Conservation (phyloP, 495 filamentous ascomycete genomes). For the Hypoxylon perforatum region DNA sequence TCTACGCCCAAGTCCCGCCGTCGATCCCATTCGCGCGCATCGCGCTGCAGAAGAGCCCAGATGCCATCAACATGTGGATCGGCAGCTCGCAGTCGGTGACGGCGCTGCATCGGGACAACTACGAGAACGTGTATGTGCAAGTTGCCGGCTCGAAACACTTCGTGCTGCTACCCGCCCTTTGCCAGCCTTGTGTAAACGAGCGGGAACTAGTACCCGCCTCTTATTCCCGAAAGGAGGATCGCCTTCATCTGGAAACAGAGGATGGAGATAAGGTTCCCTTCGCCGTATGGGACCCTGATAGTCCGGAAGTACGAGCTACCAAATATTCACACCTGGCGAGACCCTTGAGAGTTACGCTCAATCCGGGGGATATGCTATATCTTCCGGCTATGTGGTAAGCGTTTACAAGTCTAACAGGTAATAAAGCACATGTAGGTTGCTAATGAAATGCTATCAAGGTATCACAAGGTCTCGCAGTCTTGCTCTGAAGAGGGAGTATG, state of each 20-base stretch:
- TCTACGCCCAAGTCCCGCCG: conserved; percentile 65
- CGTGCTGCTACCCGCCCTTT: conserved; percentile 72
- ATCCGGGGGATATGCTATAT: conserved; percentile 84
- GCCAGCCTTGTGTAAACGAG: conserved; percentile 72
- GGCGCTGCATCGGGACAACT: conserved; percentile 79
- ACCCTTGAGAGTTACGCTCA: conserved; percentile 69
- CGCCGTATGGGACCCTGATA: conserved; percentile 77
- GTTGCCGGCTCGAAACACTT: conserved; percentile 76
- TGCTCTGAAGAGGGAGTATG: conserved; percentile 72
- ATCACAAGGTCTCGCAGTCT: conserved; percentile 76
- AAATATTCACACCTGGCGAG: conserved; percentile 63
- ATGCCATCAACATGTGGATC: conserved; percentile 85
- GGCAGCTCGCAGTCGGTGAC: conserved; percentile 73
- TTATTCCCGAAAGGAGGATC: conserved; percentile 56
- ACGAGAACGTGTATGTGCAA: conserved; percentile 85
- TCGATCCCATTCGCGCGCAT: conserved; percentile 74
- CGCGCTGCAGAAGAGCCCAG: conserved; percentile 68
- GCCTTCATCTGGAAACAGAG: conserved; percentile 47
- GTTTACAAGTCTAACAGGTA: neutral
- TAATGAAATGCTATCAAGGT: conserved; percentile 43
- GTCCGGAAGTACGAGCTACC: conserved; percentile 58
- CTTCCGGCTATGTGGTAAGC: conserved; percentile 77
- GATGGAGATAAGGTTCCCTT: conserved; percentile 65
- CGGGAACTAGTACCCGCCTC: conserved; percentile 58
- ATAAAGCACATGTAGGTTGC: neutral